phyloP scores from a whole-genome alignment of 169 alveolate genomes.

The Miamiensis avidus region DNA sequence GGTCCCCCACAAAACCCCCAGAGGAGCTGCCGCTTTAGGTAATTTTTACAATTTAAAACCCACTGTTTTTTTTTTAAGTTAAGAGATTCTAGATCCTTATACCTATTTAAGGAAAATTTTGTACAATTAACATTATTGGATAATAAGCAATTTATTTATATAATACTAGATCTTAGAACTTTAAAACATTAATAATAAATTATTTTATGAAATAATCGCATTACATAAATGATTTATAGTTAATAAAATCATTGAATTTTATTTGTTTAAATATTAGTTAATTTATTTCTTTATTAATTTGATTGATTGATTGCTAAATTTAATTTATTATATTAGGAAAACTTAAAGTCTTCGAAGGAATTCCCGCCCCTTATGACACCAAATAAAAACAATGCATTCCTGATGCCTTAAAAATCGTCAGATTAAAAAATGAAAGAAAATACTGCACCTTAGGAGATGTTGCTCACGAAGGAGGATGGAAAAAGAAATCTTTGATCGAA shows the following conservation, averaged over 20 bases:
- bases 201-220: background rate
- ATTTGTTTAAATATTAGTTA: no score
- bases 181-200: no score
- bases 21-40: slow-evolving; percentile 97
- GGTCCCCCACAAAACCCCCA: slow-evolving; percentile 98
- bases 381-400: slow-evolving; percentile 93
- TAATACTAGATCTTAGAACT: background rate
- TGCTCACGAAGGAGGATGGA: slow-evolving; percentile 93
- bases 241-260: no score
- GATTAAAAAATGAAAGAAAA: slow-evolving; percentile 86
- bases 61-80: no score
- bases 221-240: no score
- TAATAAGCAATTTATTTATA: background rate
- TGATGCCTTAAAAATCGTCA: slow-evolving; percentile 90
- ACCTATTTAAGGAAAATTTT: background rate
- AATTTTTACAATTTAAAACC: no score
- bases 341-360: slow-evolving; percentile 94
- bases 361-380: slow-evolving; percentile 95
- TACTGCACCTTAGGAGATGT: slow-evolving; percentile 91
- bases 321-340: slow-evolving; percentile 58
- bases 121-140: background rate
- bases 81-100: no score
- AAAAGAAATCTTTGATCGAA: slow-evolving; percentile 83
- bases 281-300: no score
- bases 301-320: background rate